Evolutionary conservation across 345 rosid species (phyloP).

Genomic region (Populus alba): DNA sequence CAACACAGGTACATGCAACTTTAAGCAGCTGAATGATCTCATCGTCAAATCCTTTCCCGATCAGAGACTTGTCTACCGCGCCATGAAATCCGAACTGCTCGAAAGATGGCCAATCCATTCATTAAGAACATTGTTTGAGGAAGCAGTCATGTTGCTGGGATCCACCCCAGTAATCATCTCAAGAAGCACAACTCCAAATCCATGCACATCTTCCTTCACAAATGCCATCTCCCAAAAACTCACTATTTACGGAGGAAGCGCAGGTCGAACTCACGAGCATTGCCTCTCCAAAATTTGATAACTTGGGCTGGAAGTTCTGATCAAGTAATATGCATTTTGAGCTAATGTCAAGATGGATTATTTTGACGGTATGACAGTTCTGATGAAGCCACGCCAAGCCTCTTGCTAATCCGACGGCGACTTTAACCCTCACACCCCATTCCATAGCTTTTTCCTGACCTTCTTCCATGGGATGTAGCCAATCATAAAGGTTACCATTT

Average conservation of each 20-base stretch:
- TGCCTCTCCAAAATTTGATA: too few species aligned
- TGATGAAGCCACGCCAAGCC: too few species aligned
- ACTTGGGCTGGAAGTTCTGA: too few species aligned
- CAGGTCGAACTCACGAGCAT: too few species aligned
- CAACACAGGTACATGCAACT: conserved; percentile 18
- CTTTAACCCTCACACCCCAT: too few species aligned
- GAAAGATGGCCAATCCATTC: conserved; percentile 5
- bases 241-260: conserved; percentile 17
- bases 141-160: conserved; percentile 4
- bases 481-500: conserved; percentile 28
- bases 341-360: too few species aligned
- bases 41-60: conserved; percentile 21
- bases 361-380: too few species aligned
- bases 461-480: too few species aligned
- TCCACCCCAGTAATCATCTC: conserved; percentile 32
- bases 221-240: conserved; percentile 24
- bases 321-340: too few species aligned
- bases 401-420: too few species aligned
- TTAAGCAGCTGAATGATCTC: conserved; percentile 16
- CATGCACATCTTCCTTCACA: conserved; percentile 30
- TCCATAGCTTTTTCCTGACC: too few species aligned
- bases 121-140: conserved; percentile 6
- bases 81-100: background rate
- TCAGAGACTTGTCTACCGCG: conserved; percentile 9
- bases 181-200: conserved; percentile 29